A percentile compares a stretch with the other conserved stretches of the same genome.
Evolutionary conservation across 2,329 filamentous ascomycete species (phyloP).

Genomic region (Coniochaeta sp.): DNA sequence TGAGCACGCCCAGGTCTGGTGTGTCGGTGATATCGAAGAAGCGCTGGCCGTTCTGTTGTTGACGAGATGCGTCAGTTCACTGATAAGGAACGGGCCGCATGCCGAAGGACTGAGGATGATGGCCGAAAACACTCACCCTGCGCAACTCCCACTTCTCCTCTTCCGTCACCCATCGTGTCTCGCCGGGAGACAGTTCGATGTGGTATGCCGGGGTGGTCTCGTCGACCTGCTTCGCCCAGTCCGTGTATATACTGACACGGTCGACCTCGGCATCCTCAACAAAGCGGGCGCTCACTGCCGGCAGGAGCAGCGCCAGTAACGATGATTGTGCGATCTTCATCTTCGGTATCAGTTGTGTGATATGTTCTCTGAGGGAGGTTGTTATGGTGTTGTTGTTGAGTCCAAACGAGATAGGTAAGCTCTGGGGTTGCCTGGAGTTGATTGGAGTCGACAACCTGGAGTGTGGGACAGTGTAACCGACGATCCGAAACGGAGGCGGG

Average conservation of each 20-base stretch:
- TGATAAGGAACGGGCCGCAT: not conserved
- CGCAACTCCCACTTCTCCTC: slow-evolving; percentile 91
- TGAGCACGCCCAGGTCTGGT: slow-evolving; percentile 50
- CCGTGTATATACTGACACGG: slow-evolving; percentile 40
- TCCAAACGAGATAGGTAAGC: not conserved
- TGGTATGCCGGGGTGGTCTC: slow-evolving; percentile 51
- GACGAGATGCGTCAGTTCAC: slow-evolving; percentile 5
- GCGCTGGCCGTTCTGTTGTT: slow-evolving; percentile 64
- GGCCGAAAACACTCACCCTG: slow-evolving; percentile 48
- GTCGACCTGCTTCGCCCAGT: slow-evolving; percentile 24
- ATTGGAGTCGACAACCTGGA: too few relatives aligned
- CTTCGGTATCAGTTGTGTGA: slow-evolving; percentile 5
- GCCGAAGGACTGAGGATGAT: not conserved
- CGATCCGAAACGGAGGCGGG: too few relatives aligned
- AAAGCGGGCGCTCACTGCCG: slow-evolving; percentile 48
- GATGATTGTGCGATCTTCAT: slow-evolving; percentile 51
- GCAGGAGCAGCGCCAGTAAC: slow-evolving; percentile 47
- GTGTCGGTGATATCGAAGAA: slow-evolving; percentile 94
- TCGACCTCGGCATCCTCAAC: slow-evolving; percentile 44
- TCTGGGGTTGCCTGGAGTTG: too few relatives aligned
- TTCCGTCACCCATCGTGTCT: slow-evolving; percentile 83
- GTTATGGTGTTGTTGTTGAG: not conserved
- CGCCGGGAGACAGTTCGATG: slow-evolving; percentile 77
- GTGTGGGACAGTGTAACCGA: too few relatives aligned
- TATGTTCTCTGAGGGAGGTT: not conserved